phyloP scores from a whole-genome alignment of 176 grass and related monocot genomes.

The Olyra latifolia region DNA sequence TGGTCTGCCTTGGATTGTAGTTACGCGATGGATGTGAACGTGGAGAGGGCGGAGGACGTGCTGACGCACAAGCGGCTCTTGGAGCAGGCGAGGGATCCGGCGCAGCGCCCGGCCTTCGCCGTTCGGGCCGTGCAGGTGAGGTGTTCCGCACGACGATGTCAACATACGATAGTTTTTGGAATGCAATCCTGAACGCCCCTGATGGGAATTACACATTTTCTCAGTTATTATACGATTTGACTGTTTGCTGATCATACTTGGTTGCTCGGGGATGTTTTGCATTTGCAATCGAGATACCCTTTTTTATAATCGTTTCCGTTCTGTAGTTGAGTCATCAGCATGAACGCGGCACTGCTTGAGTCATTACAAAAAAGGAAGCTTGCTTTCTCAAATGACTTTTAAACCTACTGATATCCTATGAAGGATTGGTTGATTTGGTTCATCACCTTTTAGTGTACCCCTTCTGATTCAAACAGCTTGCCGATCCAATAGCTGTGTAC shows the following conservation, averaged over 20 bases:
- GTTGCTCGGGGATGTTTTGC: not conserved
- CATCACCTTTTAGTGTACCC: not conserved
- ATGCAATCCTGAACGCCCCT: conserved; percentile 1
- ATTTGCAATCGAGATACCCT: not conserved
- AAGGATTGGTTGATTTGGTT: conserved; percentile 11
- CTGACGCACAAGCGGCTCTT: conserved; percentile 60
- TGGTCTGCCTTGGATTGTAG: conserved; percentile 5
- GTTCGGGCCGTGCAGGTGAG: conserved; percentile 67
- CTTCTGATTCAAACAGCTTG: not conserved
- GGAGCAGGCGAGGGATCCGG: conserved; percentile 54
- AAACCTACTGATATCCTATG: not conserved
- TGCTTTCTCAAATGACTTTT: not conserved
- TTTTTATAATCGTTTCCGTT: not conserved
- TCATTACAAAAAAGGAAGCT: not conserved
- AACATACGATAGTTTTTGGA: not conserved
- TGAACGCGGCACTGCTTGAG: not conserved
- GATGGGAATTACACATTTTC: not conserved
- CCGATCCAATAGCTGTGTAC: not conserved
- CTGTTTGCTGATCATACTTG: conserved; percentile 20
- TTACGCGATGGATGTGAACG: conserved; percentile 70
- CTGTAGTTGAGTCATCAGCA: not conserved
- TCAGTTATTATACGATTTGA: conserved; percentile 4
- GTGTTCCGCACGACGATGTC: not conserved
- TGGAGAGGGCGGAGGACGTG: conserved; percentile 74
- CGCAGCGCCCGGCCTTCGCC: conserved; percentile 48